Percentiles rank a stretch among this genome's conserved stretches.
Conservation (phyloP, 1,284 basidiomycete genomes). For the Puccinia hordei region DNA sequence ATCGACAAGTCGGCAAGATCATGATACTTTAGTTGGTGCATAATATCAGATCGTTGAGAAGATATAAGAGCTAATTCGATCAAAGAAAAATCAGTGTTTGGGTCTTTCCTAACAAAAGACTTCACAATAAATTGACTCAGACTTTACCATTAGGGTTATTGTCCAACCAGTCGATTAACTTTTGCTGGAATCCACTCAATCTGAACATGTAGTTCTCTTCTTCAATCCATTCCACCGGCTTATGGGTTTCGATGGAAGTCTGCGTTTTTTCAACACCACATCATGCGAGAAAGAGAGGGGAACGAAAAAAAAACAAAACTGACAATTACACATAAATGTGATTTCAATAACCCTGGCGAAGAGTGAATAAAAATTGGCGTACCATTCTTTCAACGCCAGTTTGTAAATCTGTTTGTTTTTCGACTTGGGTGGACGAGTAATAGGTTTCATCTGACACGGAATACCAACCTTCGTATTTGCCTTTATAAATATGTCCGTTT, state of each 20-base stretch:
- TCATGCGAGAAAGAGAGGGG: not conserved
- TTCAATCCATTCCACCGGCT: conserved; percentile 58
- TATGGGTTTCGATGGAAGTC: conserved; percentile 57
- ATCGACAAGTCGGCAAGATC: conserved; percentile 57
- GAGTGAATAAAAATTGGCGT: not conserved
- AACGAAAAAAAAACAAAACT: not conserved
- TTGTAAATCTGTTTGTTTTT: conserved; percentile 47
- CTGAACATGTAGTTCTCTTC: conserved; percentile 60
- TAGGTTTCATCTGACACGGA: conserved; percentile 59
- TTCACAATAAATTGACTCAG: conserved; percentile 52
- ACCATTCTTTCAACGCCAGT: conserved; percentile 54
- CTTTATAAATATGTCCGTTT: conserved; percentile 57
- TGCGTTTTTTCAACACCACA: not conserved
- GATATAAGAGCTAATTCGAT: conserved; percentile 48
- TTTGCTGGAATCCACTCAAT: conserved; percentile 56
- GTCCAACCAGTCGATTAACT: conserved; percentile 56
- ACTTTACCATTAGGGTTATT: conserved; percentile 51
- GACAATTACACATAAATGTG: conserved; percentile 23
- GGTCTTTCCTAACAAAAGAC: not conserved
- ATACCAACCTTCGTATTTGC: conserved; percentile 59
- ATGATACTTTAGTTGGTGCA: conserved; percentile 55
- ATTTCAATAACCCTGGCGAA: not conserved
- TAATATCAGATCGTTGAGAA: conserved; percentile 53
- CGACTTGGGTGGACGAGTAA: conserved; percentile 57
- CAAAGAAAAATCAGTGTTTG: not conserved